Base-by-base conservation (phyloP, 352 stramenopile genomes). In the Pythium aphanidermatum region DNA sequence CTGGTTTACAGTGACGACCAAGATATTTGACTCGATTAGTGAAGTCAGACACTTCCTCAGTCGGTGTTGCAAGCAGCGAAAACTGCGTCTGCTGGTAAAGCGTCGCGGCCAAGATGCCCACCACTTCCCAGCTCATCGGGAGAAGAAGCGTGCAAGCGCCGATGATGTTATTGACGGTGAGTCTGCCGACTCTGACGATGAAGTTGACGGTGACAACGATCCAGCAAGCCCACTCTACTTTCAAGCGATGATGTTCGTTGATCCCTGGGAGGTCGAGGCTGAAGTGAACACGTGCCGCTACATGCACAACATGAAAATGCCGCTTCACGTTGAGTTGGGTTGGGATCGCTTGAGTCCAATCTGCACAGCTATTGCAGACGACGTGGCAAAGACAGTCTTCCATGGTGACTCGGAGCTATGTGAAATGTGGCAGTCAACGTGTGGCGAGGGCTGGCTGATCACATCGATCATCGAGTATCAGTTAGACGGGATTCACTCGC, bases 181-280 rank as follows among this genome's bases (percentile, higher is more conserved):
- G n/a, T n/a, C n/a, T n/a, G 40, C 37, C 5, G 40, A 46, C 7
- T 51, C 35, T 12, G 50, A 64, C 26, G 34, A 50, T 38, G 38
- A 19, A 7, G 48, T 63, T 13, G n/a, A 19, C 5, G 41, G 56
- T 26, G 33, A 42, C 60, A 2, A 41, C 47, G 25, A 55, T n/a
- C 19, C 21, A 3, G 14, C 17, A 19, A 31, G 27, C 14, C 21
- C 34, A 19, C 34, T 59, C 10, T 17, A 34, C 1, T 51, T 69
- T 34, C 67, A 89, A 39, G 71, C 76, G 13, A 84, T 92, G 56
- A 85, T 87, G 71, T 89, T 92, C 58, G 80, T 92, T 16, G 63
- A 86, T 38, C 73, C 75, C 14, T 92, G 80, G 80, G 77, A 92
- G 63, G 68, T 87, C 37, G 80, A 92, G 29, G 80, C 80, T 1